These are phyloP conservation scores for Capronia epimyces DNA, from an alignment of 2,329 filamentous ascomycete species.

Conservation along the genomic window DNA sequence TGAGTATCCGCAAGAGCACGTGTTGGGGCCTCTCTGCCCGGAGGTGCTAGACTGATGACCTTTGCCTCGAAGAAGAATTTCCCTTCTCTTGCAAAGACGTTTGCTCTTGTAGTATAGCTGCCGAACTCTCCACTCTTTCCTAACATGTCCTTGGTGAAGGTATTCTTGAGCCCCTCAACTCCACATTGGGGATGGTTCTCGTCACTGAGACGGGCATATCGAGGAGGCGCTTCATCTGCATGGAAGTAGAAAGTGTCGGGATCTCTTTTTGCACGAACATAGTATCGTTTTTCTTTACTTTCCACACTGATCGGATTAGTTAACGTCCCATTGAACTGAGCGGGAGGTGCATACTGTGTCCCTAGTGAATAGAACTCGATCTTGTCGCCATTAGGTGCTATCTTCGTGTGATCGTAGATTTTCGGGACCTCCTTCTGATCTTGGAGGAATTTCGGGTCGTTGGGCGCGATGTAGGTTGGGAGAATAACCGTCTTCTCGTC, in stretches of 20 bases:
- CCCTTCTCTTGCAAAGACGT: conserved; percentile 83
- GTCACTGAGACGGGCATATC: conserved; percentile 78
- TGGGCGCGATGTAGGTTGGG: conserved; percentile 27
- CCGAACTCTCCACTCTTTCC: conserved; percentile 73
- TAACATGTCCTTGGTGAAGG: conserved; percentile 65
- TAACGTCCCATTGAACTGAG: background rate
- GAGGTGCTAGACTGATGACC: conserved; percentile 53
- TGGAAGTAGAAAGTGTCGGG: conserved; percentile 28
- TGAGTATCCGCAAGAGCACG: conserved; percentile 26
- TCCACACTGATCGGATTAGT: conserved; percentile 23
- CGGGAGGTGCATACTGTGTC: conserved; percentile 22
- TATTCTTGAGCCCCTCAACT: conserved; percentile 71
- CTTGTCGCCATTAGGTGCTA: conserved; percentile 24
- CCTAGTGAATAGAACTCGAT: conserved; percentile 29
- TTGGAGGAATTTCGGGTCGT: conserved; percentile 27
- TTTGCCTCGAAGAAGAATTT: conserved; percentile 93
- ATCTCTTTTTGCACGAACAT: conserved; percentile 28
- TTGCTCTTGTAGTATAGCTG: conserved; percentile 81
- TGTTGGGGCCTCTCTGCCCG: conserved; percentile 54
- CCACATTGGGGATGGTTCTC: conserved; percentile 56
- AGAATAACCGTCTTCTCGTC: conserved; percentile 22
- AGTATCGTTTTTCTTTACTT: conserved; percentile 28
- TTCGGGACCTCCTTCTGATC: conserved; percentile 29
- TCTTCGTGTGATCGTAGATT: conserved; percentile 26
- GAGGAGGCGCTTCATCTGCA: conserved; percentile 72